Base-by-base conservation (phyloP, 192 early-diverging fungal genomes). In the Glomus cerebriforme region DNA sequence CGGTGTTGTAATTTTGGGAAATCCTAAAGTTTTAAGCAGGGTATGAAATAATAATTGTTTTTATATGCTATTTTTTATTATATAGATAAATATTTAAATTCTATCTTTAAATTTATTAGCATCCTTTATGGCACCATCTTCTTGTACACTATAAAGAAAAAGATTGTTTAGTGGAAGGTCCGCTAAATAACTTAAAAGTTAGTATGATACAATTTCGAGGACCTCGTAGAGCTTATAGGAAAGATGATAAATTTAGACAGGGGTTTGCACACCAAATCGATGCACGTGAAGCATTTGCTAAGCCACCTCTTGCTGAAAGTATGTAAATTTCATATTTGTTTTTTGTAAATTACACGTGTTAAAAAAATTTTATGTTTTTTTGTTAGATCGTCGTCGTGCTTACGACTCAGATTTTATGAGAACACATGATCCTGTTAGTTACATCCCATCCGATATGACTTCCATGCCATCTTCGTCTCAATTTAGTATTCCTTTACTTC, bases 71-170 rank as follows among this genome's bases (percentile, higher is more conserved):
- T 59, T 43, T 22, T 35, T 19, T 35, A 15, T 73, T 24, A 5
- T 17, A 54, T 27, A 73, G 7, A n/a, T 32, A 10, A 59, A 37
- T 79, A 29, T 5, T 73, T 17, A 35, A 67, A 39, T 35, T 73
- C 31, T 49, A 64, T 49, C 26, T 37, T 37, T 64, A 9, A 6
- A 3, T 15, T 15, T 6, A 27, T 49, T 65, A 93, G 81, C 93
- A 99, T 82, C 91, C 94, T 43, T 84, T 99, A 22, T 99, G 98
- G 98, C 96, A 99, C 81, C 96, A 99, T 85, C 86, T 99, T 54
- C 84, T 99, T 32, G 95, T 93, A 65, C 91, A 94, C 67, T 99
- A 93, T 90, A 98, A 98, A 84, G 93, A 93, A 79, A 87, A 92
- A 59, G 88, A 91, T 24, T 94, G 95, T 68, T 84, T 99, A 54